Conservation (phyloP, 2,329 filamentous ascomycete species). For the Colletotrichum abscissum region DNA sequence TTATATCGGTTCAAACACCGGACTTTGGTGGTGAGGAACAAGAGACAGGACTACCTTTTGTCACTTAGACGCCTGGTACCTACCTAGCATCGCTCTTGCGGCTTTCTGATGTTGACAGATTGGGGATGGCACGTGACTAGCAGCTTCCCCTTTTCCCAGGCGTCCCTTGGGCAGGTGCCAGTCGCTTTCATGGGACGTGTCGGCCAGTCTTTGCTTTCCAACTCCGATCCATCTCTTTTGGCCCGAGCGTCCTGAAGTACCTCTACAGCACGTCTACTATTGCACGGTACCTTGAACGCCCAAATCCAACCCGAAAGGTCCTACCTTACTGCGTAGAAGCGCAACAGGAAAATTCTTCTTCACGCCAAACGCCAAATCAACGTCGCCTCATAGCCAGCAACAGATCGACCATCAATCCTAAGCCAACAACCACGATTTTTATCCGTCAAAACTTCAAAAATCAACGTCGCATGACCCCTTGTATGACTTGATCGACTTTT, state of each 20-base stretch:
- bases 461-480: conserved; percentile 64
- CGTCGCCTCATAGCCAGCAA: conserved; percentile 63
- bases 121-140: conserved; percentile 31
- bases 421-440: conserved; percentile 60
- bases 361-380: conserved; percentile 65
- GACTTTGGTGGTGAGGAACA: not conserved
- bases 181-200: conserved; percentile 5
- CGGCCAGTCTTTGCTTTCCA: conserved; percentile 30
- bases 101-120: not conserved
- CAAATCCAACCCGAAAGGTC: conserved; percentile 27
- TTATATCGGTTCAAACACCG: not conserved
- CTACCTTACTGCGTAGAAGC: conserved; percentile 32
- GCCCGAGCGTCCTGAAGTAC: conserved; percentile 35
- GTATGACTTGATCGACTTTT: conserved; percentile 75
- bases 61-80: not conserved
- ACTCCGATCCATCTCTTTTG: conserved; percentile 22
- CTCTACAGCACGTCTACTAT: not conserved
- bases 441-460: conserved; percentile 65
- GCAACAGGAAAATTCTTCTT: conserved; percentile 64
- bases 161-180: conserved; percentile 20
- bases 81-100: not conserved
- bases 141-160: conserved; percentile 26
- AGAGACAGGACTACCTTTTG: not conserved
- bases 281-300: conserved; percentile 29
- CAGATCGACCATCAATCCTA: conserved; percentile 66